Base-by-base conservation (phyloP, 2,329 filamentous ascomycete species). In the Lasiodiplodia sp. region DNA sequence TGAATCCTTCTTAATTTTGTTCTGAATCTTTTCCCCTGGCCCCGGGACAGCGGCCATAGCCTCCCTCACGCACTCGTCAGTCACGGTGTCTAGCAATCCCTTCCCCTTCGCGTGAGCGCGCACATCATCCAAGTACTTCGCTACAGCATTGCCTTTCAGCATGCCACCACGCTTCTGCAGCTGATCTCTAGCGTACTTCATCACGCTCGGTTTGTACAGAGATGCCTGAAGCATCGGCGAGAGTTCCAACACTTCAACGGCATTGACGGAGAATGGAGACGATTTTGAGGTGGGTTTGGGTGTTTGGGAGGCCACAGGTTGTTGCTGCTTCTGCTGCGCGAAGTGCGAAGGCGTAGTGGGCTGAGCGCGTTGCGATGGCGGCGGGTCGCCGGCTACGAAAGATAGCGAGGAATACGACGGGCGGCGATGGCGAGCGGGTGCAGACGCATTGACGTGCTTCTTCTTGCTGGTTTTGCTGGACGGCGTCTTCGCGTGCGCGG, bases 91-190 rank as follows among this genome's bases (percentile, higher is more conserved):
- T 12, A 14, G 23, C 7, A 67, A 28, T n/a, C 47, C 53, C 53
- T 57, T 67, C 2, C 31, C 31, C 6, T 44, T n/a, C 14, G 65
- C 65, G 34, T 60, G 52, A 2, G 28, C 52, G 25, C 47, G 34
- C 11, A 67, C 65, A 37, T 57, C 65, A 28, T 37, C 25, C n/a
- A 67, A n/a, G 23, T 38, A 65, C 14, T 53, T 40, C 49, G 4
- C 8, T 2, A 38, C 25, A 16, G 28, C 21, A 8, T 51, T 38
- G 2, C 21, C 21, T 14, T 12, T 34, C 16, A 57, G 18, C 25
- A 47, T 31, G 25, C 40, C 52, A 8, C 16, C 23, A 23, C 34
- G 52, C 31, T 34, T 25, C 12, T 28, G 12, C 11, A 44, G 12
- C n/a, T 57, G 28, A 28, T 25, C 37, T 11, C 25, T 37, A 1